phyloP scores from a whole-genome alignment of 306 rosid genomes.

The Trifolium dubium region DNA sequence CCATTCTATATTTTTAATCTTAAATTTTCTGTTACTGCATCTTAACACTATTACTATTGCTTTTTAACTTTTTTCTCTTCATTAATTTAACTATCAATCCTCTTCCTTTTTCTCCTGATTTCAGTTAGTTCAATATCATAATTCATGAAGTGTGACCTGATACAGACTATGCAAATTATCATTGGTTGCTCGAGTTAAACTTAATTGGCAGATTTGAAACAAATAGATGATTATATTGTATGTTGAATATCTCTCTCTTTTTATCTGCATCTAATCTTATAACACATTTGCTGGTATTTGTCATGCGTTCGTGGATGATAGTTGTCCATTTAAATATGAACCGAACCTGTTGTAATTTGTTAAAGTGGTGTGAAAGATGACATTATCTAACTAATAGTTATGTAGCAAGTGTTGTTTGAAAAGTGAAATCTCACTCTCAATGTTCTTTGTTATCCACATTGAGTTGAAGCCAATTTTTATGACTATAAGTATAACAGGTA shows the following conservation, averaged over 20 bases:
- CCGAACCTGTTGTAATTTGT: no score
- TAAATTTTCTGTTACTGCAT: no score
- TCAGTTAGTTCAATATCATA: no score
- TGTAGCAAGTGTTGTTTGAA: slow-evolving; percentile 28
- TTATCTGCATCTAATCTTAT: slow-evolving; percentile 37
- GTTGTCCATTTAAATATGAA: slow-evolving; percentile 30
- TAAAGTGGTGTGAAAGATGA: slow-evolving; percentile 32
- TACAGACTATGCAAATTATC: no score
- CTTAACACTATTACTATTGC: no score
- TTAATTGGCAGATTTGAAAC: no score
- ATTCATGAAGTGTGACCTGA: no score
- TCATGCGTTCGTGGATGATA: slow-evolving; percentile 26
- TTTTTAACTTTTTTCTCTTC: no score
- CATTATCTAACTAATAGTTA: slow-evolving; percentile 30
- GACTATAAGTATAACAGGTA: slow-evolving; percentile 66
- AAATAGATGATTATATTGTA: slow-evolving; percentile 96
- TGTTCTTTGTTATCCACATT: slow-evolving; percentile 37
- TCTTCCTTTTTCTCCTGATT: no score
- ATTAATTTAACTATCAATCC: no score
- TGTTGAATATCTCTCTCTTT: slow-evolving; percentile 39
- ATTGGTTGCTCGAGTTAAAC: no score
- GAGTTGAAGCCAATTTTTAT: slow-evolving; percentile 42
- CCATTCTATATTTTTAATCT: no score
- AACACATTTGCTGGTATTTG: slow-evolving; percentile 37
- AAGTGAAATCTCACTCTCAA: slow-evolving; percentile 16